Evolutionary conservation across 345 rosid genomes (phyloP).

Genomic region (Brassica incana): DNA sequence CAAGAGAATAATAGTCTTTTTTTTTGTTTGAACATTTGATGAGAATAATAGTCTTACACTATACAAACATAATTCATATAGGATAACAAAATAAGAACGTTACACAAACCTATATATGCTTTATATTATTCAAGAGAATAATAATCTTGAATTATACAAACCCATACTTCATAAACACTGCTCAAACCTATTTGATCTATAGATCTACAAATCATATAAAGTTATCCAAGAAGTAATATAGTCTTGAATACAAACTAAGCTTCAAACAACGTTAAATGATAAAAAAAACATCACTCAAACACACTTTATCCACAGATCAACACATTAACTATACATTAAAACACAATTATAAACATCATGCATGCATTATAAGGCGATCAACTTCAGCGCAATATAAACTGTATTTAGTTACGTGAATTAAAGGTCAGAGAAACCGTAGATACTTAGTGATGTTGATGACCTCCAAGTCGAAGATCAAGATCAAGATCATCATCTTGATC

Average conservation of each 20-base stretch:
- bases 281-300: slow-evolving; percentile 1
- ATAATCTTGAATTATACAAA: background rate
- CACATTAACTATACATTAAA: background rate
- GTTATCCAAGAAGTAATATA: background rate
- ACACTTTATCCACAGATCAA: background rate
- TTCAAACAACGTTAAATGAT: background rate
- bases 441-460: slow-evolving; percentile 27
- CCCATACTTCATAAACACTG: slow-evolving; percentile 8
- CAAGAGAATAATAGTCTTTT: background rate
- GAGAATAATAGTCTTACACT: background rate
- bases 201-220: background rate
- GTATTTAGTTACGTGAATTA: slow-evolving; percentile 2
- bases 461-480: slow-evolving; percentile 90
- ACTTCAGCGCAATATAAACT: background rate
- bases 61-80: slow-evolving; percentile 1
- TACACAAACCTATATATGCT: background rate
- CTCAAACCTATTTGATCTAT: background rate
- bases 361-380: background rate
- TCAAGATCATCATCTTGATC: slow-evolving; percentile 55
- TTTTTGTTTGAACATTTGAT: no score
- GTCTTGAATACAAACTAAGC: background rate
- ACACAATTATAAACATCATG: background rate
- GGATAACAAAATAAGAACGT: background rate
- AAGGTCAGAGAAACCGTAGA: background rate
- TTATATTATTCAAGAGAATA: background rate